These are phyloP conservation scores for Gentiana straminea DNA, from an alignment of 257 asterid genomes.

Conservation along the genomic window DNA sequence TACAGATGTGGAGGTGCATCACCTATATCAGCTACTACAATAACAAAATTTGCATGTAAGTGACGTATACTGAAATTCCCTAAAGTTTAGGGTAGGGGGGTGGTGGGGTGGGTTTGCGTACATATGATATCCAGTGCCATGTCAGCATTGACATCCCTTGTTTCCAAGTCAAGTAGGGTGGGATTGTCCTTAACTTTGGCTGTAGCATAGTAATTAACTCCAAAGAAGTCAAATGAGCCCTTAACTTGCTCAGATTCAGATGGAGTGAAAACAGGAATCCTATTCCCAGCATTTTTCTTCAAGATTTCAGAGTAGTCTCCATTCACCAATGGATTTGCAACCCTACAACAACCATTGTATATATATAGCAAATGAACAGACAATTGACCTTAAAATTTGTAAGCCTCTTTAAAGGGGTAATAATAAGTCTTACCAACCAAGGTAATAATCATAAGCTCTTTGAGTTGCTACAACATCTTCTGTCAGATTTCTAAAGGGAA, in stretches of 20 bases:
- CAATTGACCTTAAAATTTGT: not conserved
- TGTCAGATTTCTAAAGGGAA: not conserved
- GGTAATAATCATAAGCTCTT: not conserved
- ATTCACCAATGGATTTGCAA: not conserved
- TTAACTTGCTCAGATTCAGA: not conserved
- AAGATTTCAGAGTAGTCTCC: conserved; percentile 2
- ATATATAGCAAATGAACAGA: not conserved
- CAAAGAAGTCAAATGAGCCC: conserved; percentile 11
- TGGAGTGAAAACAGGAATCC: not conserved
- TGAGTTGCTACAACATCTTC: not conserved
- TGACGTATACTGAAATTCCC: not conserved
- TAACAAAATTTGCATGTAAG: not conserved
- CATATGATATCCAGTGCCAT: not conserved
- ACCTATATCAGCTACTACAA: not conserved
- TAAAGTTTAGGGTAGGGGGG: not conserved
- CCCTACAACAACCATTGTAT: not conserved
- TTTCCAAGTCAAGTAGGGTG: not conserved
- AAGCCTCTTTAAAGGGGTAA: not conserved
- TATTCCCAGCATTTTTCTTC: conserved; percentile 3
- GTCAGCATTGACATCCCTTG: conserved; percentile 2
- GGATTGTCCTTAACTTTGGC: not conserved
- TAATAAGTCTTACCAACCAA: not conserved
- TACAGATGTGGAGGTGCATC: conserved; percentile 3
- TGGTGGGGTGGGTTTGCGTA: not conserved
- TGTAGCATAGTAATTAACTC: conserved; percentile 8